A percentile compares a stretch with the other conserved stretches of the same genome.
phyloP scores from a whole-genome alignment of 257 asterid genomes.

The Galeopsis tetrahit region DNA sequence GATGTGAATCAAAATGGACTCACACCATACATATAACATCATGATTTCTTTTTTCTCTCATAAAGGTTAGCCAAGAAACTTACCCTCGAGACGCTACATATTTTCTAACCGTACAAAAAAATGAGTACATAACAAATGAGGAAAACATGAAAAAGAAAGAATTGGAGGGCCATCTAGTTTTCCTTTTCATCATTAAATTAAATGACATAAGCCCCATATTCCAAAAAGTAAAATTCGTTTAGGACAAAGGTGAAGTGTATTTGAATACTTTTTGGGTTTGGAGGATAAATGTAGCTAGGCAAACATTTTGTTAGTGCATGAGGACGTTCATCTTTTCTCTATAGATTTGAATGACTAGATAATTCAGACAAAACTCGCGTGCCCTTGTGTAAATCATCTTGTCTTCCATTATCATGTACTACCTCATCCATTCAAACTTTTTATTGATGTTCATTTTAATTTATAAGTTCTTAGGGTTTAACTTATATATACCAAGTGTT shows the following conservation, averaged over 20 bases:
- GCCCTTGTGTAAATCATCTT: slow-evolving; percentile 52
- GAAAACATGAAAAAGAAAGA: slow-evolving; percentile 9
- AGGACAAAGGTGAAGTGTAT: slow-evolving; percentile 26
- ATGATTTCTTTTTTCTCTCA: not conserved
- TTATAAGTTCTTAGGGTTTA: too few species aligned
- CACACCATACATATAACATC: too few species aligned
- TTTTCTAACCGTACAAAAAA: slow-evolving; percentile 29
- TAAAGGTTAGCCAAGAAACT: not conserved
- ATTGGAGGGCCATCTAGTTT: not conserved
- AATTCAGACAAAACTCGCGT: slow-evolving; percentile 48
- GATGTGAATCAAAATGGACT: too few species aligned
- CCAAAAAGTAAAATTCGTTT: slow-evolving; percentile 28
- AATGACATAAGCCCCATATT: slow-evolving; percentile 36
- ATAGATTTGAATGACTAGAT: slow-evolving; percentile 34
- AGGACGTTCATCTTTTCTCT: slow-evolving; percentile 27
- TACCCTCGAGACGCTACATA: not conserved
- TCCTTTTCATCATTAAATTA: slow-evolving; percentile 19
- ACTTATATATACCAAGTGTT: too few species aligned
- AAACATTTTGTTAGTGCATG: slow-evolving; percentile 42
- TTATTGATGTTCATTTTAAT: not conserved
- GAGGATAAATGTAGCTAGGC: slow-evolving; percentile 38
- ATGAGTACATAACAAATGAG: slow-evolving; percentile 25
- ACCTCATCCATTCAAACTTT: slow-evolving; percentile 18
- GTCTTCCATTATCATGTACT: slow-evolving; percentile 56
- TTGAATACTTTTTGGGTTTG: slow-evolving; percentile 29